Evolutionary conservation across 2,329 filamentous ascomycete species (phyloP), one percentile per base, ranked within the genome.

Genomic region (Biscogniauxia sp.): DNA sequence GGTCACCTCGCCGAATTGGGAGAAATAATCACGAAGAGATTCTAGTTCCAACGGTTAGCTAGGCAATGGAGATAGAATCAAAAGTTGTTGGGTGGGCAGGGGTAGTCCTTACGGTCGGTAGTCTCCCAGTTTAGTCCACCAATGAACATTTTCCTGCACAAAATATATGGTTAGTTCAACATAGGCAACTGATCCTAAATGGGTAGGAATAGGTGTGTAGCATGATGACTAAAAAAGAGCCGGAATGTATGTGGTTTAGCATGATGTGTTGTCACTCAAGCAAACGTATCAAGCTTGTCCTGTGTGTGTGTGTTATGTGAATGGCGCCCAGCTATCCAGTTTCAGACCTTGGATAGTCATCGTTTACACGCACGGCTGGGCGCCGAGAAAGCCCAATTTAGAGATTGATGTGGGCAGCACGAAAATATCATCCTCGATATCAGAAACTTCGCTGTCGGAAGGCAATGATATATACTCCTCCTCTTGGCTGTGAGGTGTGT

Each of bases 71-170:
- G 25, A 52, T 15, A 56, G 37, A 2, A 45, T 45, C 4, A 56
- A 58, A 26, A 32, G 28, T 32, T 45, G 57, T 28, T 20, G 23
- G 49, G 51, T 57, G 51, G 20, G n/a, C 13, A 20, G 5, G 45
- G 51, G 57, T 57, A 6, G 51, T 79, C 23, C 93, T 84, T 88
- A 98, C 94, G 88, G 80, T 98, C 94, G 59, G 95, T 98, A 17
- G 95, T 99, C 78, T 99, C 95, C 95, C 95, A 99, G 75, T 99
- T 99, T 58, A 99, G 80, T 50, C 95, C 95, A 71, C 95, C 95
- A 77, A 99, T 99, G 72, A 99, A 99, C 95, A 99, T 99, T 82
- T 99, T 99, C 72, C 95, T 99, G 79, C 72, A 70, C 61, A 73
- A 66, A 70, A 68, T 62, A 20, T 19, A 58, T 58, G 41, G 65